Base-by-base conservation (phyloP, 208 protist genomes). In the Crithidia bombi region DNA sequence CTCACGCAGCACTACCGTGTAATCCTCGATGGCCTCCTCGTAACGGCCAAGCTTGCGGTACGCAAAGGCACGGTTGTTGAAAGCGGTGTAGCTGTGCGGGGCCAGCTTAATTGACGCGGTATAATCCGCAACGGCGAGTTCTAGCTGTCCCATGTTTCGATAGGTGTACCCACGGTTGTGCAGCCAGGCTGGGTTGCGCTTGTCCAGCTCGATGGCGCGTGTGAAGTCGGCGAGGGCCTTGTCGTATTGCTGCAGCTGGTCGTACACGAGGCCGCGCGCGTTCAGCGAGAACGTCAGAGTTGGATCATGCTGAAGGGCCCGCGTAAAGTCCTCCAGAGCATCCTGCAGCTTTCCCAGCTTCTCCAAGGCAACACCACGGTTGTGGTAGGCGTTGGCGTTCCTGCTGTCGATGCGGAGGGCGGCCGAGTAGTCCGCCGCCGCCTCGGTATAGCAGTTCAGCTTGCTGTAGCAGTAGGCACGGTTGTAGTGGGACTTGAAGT, bases 401-500 rank as follows among this genome's bases (percentile, higher is more conserved):
- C 55, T 61, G 11, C 61, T 52, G 57, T 96, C 89, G 47, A 96
- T 82, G 41, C 79, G 47, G 17, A 97, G 82, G 12, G 92, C 93
- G 12, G 55, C 65, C 2, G 70, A 80, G 75, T 94, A 97, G 73
- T 95, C 89, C 19, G 33, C 73, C 36, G 96, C 79, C 5, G 93
- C 92, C 35, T 81, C 78, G 5, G 33, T 58, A 57, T 85, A 88
- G 10, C 92, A 50, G 41, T 69, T 79, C 6, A 96, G 38, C 59
- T 93, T 91, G 73, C 92, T 90, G 65, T 85, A 90, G 52, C 81
- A 90, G 68, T 91, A 96, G n/a, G 90, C 97, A 23, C 94, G 79
- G 82, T 98, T 98, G 75, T 96, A 97, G 76, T 86, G 83, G 14
- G 95, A 90, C 66, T 97, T 98, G 79, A 98, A 97, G 67, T 98